Evolutionary conservation across 164 flowering plant genomes (phyloP).

Genomic region (Vitis cinerea): DNA sequence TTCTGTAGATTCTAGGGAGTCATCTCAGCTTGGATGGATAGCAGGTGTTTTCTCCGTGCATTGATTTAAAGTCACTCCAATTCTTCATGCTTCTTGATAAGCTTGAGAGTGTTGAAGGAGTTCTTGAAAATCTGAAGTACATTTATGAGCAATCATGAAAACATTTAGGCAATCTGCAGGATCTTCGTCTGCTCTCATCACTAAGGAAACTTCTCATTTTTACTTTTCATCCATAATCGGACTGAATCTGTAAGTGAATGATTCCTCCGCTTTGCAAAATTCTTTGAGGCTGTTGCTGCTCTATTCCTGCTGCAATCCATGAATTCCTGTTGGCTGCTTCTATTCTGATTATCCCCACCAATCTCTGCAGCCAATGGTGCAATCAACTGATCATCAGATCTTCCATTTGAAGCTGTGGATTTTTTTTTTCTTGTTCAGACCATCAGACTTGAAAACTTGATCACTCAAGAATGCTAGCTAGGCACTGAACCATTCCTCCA

Average conservation of each 20-base stretch:
- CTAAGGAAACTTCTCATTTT: too few relatives aligned
- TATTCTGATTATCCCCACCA: constrained; percentile 35
- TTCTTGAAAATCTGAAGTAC: too few relatives aligned
- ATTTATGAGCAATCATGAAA: too few relatives aligned
- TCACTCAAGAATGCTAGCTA: constrained; percentile 71
- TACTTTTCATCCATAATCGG: too few relatives aligned
- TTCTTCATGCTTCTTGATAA: too few relatives aligned
- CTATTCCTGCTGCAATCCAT: constrained; percentile 29
- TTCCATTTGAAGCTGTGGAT: constrained; percentile 41
- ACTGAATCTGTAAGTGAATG: neutral
- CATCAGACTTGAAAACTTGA: constrained; percentile 62
- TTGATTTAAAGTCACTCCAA: too few relatives aligned
- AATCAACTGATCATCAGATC: constrained; percentile 47
- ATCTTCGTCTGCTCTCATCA: too few relatives aligned
- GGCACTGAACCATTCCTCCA: constrained; percentile 70
- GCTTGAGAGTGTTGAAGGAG: too few relatives aligned
- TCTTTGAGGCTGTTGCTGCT: constrained; percentile 37
- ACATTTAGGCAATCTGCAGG: too few relatives aligned
- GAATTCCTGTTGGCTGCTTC: constrained; percentile 31
- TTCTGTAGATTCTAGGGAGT: too few relatives aligned
- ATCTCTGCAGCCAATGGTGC: constrained; percentile 28
- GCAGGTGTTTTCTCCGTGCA: too few relatives aligned
- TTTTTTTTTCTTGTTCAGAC: constrained; percentile 63
- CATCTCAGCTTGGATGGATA: too few relatives aligned
- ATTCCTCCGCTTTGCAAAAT: constrained; percentile 38